phyloP scores from a whole-genome alignment of 2,329 filamentous ascomycete genomes.

The Microsporum ferrugineum region DNA sequence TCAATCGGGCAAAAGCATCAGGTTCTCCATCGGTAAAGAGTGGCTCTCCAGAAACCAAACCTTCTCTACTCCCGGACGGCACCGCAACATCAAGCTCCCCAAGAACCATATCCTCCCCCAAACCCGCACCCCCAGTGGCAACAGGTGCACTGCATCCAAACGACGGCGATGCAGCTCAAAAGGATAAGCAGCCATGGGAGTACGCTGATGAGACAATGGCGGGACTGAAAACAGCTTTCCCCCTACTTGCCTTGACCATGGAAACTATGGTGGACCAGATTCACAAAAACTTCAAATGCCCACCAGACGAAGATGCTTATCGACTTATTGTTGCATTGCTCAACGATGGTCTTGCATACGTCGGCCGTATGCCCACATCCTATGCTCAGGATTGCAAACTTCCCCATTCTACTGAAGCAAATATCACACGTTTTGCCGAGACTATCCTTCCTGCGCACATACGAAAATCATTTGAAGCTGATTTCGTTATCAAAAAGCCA shows the following conservation, averaged over 20 bases:
- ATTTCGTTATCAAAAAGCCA: slow-evolving; percentile 89
- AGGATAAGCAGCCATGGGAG: slow-evolving; percentile 67
- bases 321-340: slow-evolving; percentile 91
- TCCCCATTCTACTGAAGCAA: slow-evolving; percentile 79
- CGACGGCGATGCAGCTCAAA: slow-evolving; percentile 25
- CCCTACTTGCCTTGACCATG: slow-evolving; percentile 90
- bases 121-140: background rate
- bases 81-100: slow-evolving; percentile 34
- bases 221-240: slow-evolving; percentile 92
- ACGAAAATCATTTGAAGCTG: slow-evolving; percentile 89
- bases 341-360: slow-evolving; percentile 88
- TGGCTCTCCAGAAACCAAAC: slow-evolving; percentile 18
- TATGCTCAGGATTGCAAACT: slow-evolving; percentile 89
- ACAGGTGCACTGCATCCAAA: slow-evolving; percentile 8
- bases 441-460: slow-evolving; percentile 92
- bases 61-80: slow-evolving; percentile 15
- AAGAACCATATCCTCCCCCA: background rate
- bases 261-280: slow-evolving; percentile 99
- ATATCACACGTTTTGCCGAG: slow-evolving; percentile 93
- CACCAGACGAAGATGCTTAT: slow-evolving; percentile 95
- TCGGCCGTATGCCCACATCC: slow-evolving; percentile 72
- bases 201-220: slow-evolving; percentile 92
- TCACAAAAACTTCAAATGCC: slow-evolving; percentile 97
- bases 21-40: slow-evolving; percentile 27
- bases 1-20: slow-evolving; percentile 51